Evolutionary conservation across 1,139 yeast species (phyloP).

Genomic region (Eremothecium cymbalariae): DNA sequence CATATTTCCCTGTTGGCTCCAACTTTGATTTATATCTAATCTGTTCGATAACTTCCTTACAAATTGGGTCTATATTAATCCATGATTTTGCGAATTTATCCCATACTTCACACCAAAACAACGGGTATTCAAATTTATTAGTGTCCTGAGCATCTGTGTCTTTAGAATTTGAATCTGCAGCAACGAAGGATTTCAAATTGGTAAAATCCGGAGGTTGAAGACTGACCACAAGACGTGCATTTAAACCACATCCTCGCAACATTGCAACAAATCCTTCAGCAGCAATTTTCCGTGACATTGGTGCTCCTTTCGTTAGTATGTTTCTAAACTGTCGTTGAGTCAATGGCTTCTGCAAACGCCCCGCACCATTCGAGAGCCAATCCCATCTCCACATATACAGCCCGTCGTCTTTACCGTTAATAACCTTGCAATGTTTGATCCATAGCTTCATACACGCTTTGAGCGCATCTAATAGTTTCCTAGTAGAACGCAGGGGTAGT

Average conservation of each 20-base stretch:
- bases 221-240: conserved; percentile 70
- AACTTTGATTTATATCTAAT: conserved; percentile 53
- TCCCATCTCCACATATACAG: conserved; percentile 50
- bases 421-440: conserved; percentile 48
- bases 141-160: conserved; percentile 6
- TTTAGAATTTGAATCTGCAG: not conserved
- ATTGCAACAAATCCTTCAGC: conserved; percentile 84
- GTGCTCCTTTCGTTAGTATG: conserved; percentile 48
- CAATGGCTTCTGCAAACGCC: conserved; percentile 25
- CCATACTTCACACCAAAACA: conserved; percentile 95
- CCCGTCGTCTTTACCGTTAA: conserved; percentile 36
- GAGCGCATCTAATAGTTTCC: conserved; percentile 69
- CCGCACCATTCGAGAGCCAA: conserved; percentile 33
- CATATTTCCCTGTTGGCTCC: conserved; percentile 63
- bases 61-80: conserved; percentile 81
- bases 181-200: conserved; percentile 24
- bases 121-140: conserved; percentile 41
- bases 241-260: conserved; percentile 60
- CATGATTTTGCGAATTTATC: conserved; percentile 62
- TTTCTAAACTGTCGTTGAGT: conserved; percentile 37
- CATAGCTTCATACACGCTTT: conserved; percentile 56
- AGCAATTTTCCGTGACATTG: conserved; percentile 53
- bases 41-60: conserved; percentile 58
- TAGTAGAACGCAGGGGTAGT: conserved; percentile 42
- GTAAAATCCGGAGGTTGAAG: conserved; percentile 87